A percentile compares a stretch with the other conserved stretches of the same genome.
These are phyloP conservation scores for Zygotorulaspora sp. DNA, from an alignment of 805 yeast genomes.

Conservation along the genomic window DNA sequence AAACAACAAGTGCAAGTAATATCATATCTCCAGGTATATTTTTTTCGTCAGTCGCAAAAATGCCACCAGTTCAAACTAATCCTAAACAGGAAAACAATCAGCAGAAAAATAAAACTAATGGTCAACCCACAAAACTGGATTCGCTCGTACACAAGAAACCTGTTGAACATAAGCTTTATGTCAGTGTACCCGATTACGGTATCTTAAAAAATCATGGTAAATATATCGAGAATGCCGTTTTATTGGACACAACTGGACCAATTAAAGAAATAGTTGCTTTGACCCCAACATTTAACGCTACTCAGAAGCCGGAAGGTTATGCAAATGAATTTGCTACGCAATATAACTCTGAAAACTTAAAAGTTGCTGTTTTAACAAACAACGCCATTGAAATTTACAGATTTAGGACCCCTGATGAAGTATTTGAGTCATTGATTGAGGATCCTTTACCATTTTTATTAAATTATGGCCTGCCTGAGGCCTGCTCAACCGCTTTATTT, in stretches of 20 bases:
- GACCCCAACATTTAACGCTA: slow-evolving; percentile 66
- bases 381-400: slow-evolving; percentile 72
- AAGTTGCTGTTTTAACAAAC: slow-evolving; percentile 77
- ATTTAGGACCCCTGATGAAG: slow-evolving; percentile 73
- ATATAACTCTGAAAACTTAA: slow-evolving; percentile 59
- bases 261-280: slow-evolving; percentile 72
- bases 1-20: slow-evolving; percentile 52
- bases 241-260: slow-evolving; percentile 53
- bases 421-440: slow-evolving; percentile 65
- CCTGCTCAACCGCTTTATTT: slow-evolving; percentile 83
- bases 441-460: slow-evolving; percentile 65
- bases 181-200: slow-evolving; percentile 82
- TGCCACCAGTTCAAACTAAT: slow-evolving; percentile 7
- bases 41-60: slow-evolving; percentile 53
- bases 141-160: not conserved
- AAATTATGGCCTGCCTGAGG: slow-evolving; percentile 82
- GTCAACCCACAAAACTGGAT: not conserved
- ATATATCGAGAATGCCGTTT: slow-evolving; percentile 77
- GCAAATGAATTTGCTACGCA: slow-evolving; percentile 86
- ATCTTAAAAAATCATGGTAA: slow-evolving; percentile 66
- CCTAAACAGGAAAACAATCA: slow-evolving; percentile 5
- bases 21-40: slow-evolving; percentile 84
- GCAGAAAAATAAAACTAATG: not conserved
- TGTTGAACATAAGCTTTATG: slow-evolving; percentile 50
- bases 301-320: slow-evolving; percentile 72